Evolutionary conservation across 768 basidiomycete species (phyloP), one percentile per base, ranked within the genome.

Genomic region (Rhizopogon vesiculosus): DNA sequence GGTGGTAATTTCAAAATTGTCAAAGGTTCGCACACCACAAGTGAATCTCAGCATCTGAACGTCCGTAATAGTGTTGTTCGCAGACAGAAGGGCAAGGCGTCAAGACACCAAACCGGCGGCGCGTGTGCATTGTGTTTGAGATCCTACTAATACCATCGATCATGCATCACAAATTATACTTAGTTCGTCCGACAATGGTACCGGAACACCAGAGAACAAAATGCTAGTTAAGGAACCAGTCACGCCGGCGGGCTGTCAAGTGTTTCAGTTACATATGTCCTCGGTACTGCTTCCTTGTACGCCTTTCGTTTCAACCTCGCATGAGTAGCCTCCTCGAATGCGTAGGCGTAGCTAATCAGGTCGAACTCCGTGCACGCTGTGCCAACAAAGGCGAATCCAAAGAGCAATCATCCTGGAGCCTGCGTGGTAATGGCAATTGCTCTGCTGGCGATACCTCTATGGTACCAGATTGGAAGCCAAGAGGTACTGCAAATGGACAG

Each of bases 281-380:
- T 76, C 2, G 84, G 85, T 41, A 79, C 77, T 15, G 84, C 84
- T 10, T 63, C 80, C 7, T 73, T 59, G 61, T 75, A 80, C 13
- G 82, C 82, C 62, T 62, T 76, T 57, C 77, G 72, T 49, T 66
- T 64, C 54, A 83, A 61, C 16, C 84, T 66, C 10, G 77, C 77
- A 53, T 79, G 72, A 7, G 85, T 87, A 53, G 77, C 76, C 63
- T 86, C 84, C 64, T 87, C 86, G 58, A 82, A 86, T 3, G 84
- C 84, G 67, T 77, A 86, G 3, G 75, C 86, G 57, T 81, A 76
- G 0, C 78, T 73, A 53, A 87, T 76, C 45, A 87, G 71, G 22
- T 76, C 66, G 61, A 77, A 80, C 54, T 86, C 85, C 42, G 78
- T 80, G 64, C 80, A 86, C 15, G 79, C 80, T 0, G 83, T 82